Evolutionary conservation across 2,329 filamentous ascomycete genomes (phyloP).

Genomic region (Kalmusia sp.): DNA sequence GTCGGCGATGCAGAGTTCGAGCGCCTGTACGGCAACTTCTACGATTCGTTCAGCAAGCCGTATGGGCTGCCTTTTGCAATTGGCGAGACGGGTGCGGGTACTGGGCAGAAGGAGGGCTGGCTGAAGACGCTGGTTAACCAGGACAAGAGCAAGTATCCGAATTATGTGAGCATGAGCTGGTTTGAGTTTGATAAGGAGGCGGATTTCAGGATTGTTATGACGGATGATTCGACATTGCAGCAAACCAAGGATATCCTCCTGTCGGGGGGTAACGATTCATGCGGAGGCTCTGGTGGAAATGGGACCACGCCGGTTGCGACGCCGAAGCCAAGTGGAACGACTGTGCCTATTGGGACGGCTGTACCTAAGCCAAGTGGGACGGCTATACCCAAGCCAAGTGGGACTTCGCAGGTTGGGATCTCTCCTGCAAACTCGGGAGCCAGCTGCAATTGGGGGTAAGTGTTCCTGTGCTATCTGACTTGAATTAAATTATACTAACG

Average conservation of each 20-base stretch:
- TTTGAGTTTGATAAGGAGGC: constrained; percentile 23
- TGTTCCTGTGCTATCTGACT: neutral
- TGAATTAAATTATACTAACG: neutral
- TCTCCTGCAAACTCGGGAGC: neutral
- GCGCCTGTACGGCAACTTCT: constrained; percentile 15
- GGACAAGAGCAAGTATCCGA: constrained; percentile 16
- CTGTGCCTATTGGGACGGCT: neutral
- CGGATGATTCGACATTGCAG: constrained; percentile 12
- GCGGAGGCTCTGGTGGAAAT: constrained; percentile 1
- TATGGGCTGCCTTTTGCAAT: constrained; percentile 18
- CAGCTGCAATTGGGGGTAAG: constrained; percentile 17
- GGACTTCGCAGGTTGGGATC: neutral
- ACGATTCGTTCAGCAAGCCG: constrained; percentile 15
- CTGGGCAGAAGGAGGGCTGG: constrained; percentile 14
- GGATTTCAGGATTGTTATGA: constrained; percentile 22
- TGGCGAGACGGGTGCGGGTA: constrained; percentile 20
- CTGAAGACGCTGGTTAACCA: constrained; percentile 14
- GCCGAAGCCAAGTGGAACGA: neutral
- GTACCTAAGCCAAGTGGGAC: neutral
- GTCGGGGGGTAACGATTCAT: constrained; percentile 6
- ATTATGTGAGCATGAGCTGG: constrained; percentile 21
- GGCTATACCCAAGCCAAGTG: neutral
- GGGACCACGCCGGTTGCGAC: neutral
- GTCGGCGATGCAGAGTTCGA: constrained; percentile 8
- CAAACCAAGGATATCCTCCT: constrained; percentile 16